Conservation (phyloP, 78 protist genomes). For the Chrysochromulina parva region DNA sequence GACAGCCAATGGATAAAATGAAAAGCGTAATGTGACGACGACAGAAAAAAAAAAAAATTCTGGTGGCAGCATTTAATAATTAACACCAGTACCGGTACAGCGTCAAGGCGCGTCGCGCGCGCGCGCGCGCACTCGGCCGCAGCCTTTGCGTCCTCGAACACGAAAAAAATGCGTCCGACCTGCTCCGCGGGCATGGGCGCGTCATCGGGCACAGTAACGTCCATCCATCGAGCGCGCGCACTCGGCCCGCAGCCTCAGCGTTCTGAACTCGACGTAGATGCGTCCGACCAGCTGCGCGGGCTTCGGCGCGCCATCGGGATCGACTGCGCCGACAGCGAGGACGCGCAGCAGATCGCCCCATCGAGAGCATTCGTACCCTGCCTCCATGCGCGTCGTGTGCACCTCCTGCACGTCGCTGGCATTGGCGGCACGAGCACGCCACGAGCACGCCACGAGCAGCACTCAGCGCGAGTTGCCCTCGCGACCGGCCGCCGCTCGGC, state of each 20-base stretch:
- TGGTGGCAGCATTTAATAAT: too few species aligned
- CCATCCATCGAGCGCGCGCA: background rate
- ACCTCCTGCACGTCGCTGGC: background rate
- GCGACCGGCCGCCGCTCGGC: background rate
- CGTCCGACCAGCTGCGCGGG: background rate
- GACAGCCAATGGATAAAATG: too few species aligned
- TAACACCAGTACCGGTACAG: too few species aligned
- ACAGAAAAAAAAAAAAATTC: too few species aligned
- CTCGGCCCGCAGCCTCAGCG: background rate
- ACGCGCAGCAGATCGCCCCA: background rate
- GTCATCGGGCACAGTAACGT: background rate
- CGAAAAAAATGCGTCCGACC: too few species aligned
- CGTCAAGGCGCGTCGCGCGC: too few species aligned
- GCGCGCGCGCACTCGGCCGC: too few species aligned
- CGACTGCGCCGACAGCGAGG: background rate
- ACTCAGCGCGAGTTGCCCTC: background rate
- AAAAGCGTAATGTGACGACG: too few species aligned
- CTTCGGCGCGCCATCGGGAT: too few species aligned
- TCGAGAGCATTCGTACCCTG: background rate
- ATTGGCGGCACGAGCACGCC: background rate
- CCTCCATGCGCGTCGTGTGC: background rate
- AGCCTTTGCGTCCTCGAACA: too few species aligned
- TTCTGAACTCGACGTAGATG: background rate
- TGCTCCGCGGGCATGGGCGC: background rate
- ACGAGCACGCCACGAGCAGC: background rate